Evolutionary conservation across 2,329 filamentous ascomycete genomes (phyloP).

Genomic region (Capronia coronata): DNA sequence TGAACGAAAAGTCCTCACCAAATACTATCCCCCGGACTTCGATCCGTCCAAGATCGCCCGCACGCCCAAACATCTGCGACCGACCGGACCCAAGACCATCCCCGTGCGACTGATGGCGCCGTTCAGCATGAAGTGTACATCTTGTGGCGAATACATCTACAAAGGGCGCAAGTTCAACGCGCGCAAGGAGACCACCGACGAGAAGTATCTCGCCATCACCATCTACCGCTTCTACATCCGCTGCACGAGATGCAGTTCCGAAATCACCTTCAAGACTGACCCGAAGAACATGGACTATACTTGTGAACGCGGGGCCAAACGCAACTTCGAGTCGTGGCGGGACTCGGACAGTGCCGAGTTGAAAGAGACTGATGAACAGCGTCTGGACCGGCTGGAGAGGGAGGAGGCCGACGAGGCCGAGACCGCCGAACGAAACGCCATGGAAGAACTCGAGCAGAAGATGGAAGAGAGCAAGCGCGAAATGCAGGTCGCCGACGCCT

Average conservation of each 20-base stretch:
- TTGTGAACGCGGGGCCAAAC: conserved; percentile 72
- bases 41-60: conserved; percentile 76
- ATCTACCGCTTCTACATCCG: conserved; percentile 88
- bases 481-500: conserved; percentile 91
- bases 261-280: conserved; percentile 91
- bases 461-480: conserved; percentile 87
- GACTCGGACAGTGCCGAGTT: conserved; percentile 51
- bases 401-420: conserved; percentile 61
- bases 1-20: conserved; percentile 71
- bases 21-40: conserved; percentile 67
- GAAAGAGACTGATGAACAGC: conserved; percentile 78
- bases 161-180: conserved; percentile 94
- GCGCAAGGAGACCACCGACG: conserved; percentile 83
- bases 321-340: conserved; percentile 91
- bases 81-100: conserved; percentile 70
- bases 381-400: conserved; percentile 72
- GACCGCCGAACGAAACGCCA: conserved; percentile 74
- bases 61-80: conserved; percentile 49
- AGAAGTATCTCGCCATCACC: conserved; percentile 81
- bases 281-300: conserved; percentile 91
- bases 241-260: conserved; percentile 75
- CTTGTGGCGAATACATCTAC: conserved; percentile 76
- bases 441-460: conserved; percentile 92
- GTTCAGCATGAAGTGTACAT: conserved; percentile 69
- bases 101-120: conserved; percentile 87